phyloP scores from a whole-genome alignment of 1,284 basidiomycete genomes.

The Puccinia triticina region DNA sequence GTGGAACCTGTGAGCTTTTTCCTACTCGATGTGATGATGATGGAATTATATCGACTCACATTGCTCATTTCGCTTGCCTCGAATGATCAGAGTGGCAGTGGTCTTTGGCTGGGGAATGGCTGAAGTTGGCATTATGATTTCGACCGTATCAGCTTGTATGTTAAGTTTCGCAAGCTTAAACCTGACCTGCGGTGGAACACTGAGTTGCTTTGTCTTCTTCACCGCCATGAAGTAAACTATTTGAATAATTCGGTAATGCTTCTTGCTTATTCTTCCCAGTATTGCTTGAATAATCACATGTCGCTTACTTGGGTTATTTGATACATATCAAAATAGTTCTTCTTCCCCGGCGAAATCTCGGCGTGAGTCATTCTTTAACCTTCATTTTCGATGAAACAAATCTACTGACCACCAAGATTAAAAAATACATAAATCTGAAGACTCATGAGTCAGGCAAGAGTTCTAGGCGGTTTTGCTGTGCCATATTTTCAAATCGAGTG shows the following conservation, averaged over 20 bases:
- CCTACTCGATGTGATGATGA: slow-evolving; percentile 25
- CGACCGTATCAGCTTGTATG: slow-evolving; percentile 43
- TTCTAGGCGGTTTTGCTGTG: slow-evolving; percentile 68
- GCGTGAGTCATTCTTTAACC: slow-evolving; percentile 14
- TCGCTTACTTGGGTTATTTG: neutral
- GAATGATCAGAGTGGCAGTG: slow-evolving; percentile 58
- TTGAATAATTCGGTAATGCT: slow-evolving; percentile 37
- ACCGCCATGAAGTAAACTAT: slow-evolving; percentile 34
- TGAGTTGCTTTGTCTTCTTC: neutral
- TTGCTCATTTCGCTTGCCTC: neutral
- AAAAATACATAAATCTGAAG: slow-evolving; percentile 61
- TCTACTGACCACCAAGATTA: neutral
- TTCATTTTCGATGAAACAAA: neutral
- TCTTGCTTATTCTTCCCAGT: neutral
- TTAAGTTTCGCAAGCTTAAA: slow-evolving; percentile 58
- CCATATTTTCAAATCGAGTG: slow-evolving; percentile 69
- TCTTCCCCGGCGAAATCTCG: slow-evolving; percentile 45
- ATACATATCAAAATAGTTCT: slow-evolving; percentile 36
- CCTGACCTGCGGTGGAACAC: neutral
- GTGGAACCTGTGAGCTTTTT: slow-evolving; percentile 34
- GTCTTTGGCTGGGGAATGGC: slow-evolving; percentile 58
- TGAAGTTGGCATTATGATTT: slow-evolving; percentile 51
- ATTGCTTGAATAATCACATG: too few species aligned
- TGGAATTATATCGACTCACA: too few species aligned
- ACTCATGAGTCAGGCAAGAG: slow-evolving; percentile 67